Base-by-base conservation (phyloP, 192 early-diverging fungal genomes). In the Umbelopsis sp. region DNA sequence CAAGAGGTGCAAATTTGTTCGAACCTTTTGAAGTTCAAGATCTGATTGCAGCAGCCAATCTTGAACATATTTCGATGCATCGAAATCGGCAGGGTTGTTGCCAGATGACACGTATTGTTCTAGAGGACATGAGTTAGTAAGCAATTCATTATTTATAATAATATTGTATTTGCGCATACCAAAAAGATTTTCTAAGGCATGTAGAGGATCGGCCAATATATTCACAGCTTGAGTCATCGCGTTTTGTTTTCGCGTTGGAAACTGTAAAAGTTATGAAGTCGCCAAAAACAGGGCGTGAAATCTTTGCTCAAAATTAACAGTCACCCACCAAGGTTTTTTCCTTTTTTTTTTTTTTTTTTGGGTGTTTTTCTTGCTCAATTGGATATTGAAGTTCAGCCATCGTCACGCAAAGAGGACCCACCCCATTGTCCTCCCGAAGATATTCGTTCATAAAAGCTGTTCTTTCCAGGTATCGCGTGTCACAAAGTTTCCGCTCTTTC, bases 201-300 rank as follows among this genome's bases (percentile, higher is more conserved):
- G 43, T n/a, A 67, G 22, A 45, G 66, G 66, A 9, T 43, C 17
- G 21, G 34, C n/a, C 5, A 67, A 22, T 14, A 67, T 62, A 31
- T 34, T 34, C 29, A 7, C n/a, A n/a, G 26, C 4, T 62, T 62
- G 10, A 14, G 56, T 12, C 56, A 62, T 62, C 56, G 56, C 56
- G 56, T 62, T n/a, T n/a, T 2, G 38, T 41, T 62, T 62, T 62
- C 56, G 56, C 56, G 56, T 62, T 31, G 26, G 14, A 62, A 62
- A 29, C 26, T 62, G 56, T 62, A 29, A 59, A n/a, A 34, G 10
- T 49, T 17, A 16, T 5, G 4, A 49, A 49, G n/a, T 17, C 47
- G 47, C 47, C 47, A 49, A 21, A 44, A 49, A 49, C n/a, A n/a
- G 47, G n/a, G 16, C 47, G 0, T 49, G 16, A 4, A 9, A 9